phyloP scores from a whole-genome alignment of 2,329 filamentous ascomycete genomes.

The Macrophomina pseudophaseolina region DNA sequence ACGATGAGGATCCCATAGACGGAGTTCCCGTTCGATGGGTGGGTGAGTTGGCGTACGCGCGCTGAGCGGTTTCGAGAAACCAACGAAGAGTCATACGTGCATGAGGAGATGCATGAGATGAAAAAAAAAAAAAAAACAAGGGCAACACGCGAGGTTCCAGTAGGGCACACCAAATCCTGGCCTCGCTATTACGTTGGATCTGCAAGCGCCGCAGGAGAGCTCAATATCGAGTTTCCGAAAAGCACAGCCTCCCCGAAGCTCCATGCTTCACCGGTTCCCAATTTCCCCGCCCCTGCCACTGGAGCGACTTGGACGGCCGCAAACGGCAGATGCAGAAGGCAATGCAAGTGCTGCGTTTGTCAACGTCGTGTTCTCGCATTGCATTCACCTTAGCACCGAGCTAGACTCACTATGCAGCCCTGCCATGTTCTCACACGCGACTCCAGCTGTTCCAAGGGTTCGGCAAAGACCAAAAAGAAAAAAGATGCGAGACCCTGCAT shows the following conservation, averaged over 20 bases:
- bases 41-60: constrained; percentile 30
- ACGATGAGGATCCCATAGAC: constrained; percentile 35
- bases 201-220: constrained; percentile 2
- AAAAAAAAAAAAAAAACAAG: not conserved
- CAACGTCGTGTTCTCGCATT: not conserved
- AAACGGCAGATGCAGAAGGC: not conserved
- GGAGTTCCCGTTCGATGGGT: constrained; percentile 45
- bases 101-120: constrained; percentile 5
- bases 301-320: not conserved
- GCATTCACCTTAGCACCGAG: not conserved
- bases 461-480: constrained; percentile 19
- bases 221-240: constrained; percentile 1
- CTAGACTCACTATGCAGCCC: not conserved
- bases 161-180: not conserved
- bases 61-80: constrained; percentile 6
- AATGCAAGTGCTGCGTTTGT: not conserved
- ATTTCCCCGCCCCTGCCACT: not conserved
- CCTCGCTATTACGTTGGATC: constrained; percentile 18
- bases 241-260: constrained; percentile 3
- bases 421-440: not conserved
- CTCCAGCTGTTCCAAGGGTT: not conserved
- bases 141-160: not conserved
- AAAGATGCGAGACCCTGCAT: constrained; percentile 10
- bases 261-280: constrained; percentile 13
- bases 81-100: constrained; percentile 15